Percentiles rank a stretch among this genome's conserved stretches.
Conservation (phyloP, 768 basidiomycete species). For the Suillus cothurnatus region DNA sequence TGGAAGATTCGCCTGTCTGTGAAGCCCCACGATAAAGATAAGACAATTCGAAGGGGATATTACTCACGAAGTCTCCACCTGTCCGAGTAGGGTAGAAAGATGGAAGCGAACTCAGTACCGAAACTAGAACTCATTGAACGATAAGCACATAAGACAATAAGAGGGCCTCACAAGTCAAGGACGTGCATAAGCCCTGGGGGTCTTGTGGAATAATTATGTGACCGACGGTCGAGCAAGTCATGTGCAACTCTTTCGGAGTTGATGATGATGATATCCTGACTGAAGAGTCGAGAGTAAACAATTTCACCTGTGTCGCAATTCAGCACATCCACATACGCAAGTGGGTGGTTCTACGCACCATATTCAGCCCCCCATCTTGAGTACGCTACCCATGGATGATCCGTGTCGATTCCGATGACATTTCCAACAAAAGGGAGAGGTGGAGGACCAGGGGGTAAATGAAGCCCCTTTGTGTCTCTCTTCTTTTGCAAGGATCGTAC, state of each 20-base stretch:
- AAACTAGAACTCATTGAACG: constrained; percentile 18
- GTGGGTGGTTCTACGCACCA: constrained; percentile 14
- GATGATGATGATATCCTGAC: constrained; percentile 26
- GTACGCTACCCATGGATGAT: constrained; percentile 26
- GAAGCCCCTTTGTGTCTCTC: constrained; percentile 10
- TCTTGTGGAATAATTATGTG: constrained; percentile 26
- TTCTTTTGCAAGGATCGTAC: constrained; percentile 14
- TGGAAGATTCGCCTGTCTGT: constrained; percentile 35
- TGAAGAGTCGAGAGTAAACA: constrained; percentile 26
- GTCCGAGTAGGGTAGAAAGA: constrained; percentile 30
- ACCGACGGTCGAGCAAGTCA: constrained; percentile 25
- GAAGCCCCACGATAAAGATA: background rate
- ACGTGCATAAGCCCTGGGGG: constrained; percentile 19
- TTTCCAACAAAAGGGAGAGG: constrained; percentile 26
- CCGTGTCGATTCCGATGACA: constrained; percentile 18
- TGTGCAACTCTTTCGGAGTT: constrained; percentile 29
- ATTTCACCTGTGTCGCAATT: constrained; percentile 18
- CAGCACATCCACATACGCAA: background rate
- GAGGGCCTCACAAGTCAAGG: constrained; percentile 21
- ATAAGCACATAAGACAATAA: background rate
- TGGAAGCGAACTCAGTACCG: constrained; percentile 25
- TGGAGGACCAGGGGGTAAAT: constrained; percentile 25
- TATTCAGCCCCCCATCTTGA: constrained; percentile 22
- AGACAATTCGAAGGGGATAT: background rate
- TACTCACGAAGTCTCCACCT: constrained; percentile 27